A percentile compares a stretch with the other conserved stretches of the same genome.
These are phyloP conservation scores for Mucor saturninus DNA, from an alignment of 371 early-diverging fungal species.

Conservation along the genomic window DNA sequence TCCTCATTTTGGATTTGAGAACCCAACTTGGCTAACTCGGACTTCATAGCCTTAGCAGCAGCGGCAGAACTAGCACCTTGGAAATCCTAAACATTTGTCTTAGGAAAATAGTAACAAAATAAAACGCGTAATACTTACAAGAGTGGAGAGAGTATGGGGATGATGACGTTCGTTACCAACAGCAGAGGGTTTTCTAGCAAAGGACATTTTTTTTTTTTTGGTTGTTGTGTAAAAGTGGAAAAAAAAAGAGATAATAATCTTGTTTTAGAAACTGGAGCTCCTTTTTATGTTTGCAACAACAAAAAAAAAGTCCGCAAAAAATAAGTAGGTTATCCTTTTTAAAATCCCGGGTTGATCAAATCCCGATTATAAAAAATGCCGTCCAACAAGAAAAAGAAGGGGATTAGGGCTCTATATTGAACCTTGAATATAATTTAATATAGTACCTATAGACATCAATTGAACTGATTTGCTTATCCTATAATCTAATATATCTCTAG, in stretches of 20 bases:
- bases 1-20: constrained; percentile 57
- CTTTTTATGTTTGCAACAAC: constrained; percentile 2
- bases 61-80: constrained; percentile 71
- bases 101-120: background rate
- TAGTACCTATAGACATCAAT: background rate
- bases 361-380: background rate
- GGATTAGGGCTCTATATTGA: background rate
- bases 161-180: constrained; percentile 52
- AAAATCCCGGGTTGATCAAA: constrained; percentile 1
- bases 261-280: background rate
- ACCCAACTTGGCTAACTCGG: constrained; percentile 60
- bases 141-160: constrained; percentile 63
- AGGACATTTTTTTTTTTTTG: constrained; percentile 26
- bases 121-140: constrained; percentile 41
- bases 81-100: constrained; percentile 50
- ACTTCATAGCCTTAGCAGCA: constrained; percentile 70
- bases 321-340: background rate
- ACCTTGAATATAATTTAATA: background rate
- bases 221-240: background rate
- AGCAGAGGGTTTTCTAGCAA: constrained; percentile 43
- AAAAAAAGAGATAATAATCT: constrained; percentile 4
- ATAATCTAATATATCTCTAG: background rate
- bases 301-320: constrained; percentile 1
- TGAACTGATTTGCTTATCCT: background rate
- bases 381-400: background rate